These are phyloP conservation scores for Xylogone sp. DNA, from an alignment of 2,329 filamentous ascomycete genomes.

Conservation along the genomic window DNA sequence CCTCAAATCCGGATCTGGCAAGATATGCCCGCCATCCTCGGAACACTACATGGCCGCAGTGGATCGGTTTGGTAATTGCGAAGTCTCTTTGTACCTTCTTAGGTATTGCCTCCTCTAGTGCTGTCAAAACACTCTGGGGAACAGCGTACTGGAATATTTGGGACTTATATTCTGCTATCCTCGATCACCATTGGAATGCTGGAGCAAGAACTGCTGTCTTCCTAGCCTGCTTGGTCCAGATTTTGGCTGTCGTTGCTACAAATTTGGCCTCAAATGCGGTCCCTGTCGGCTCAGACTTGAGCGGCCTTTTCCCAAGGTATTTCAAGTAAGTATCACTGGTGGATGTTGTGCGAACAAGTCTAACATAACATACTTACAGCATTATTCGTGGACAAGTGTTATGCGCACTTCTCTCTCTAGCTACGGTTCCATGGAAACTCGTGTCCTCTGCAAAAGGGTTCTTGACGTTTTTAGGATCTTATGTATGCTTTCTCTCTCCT, in stretches of 20 bases:
- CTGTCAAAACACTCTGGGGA: slow-evolving; percentile 46
- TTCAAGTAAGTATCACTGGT: slow-evolving; percentile 31
- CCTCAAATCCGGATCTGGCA: slow-evolving; percentile 37
- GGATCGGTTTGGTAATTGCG: slow-evolving; percentile 1
- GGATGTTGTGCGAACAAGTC: background rate
- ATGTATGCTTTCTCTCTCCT: slow-evolving; percentile 55
- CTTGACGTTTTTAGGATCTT: slow-evolving; percentile 59
- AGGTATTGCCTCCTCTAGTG: slow-evolving; percentile 52
- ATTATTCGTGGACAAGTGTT: slow-evolving; percentile 50
- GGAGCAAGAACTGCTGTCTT: slow-evolving; percentile 35
- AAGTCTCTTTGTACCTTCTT: slow-evolving; percentile 24
- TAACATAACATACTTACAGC: background rate
- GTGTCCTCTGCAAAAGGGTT: slow-evolving; percentile 52
- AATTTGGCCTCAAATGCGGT: slow-evolving; percentile 52
- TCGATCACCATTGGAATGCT: slow-evolving; percentile 7
- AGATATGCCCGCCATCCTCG: slow-evolving; percentile 28
- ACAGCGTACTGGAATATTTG: slow-evolving; percentile 35
- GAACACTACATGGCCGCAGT: slow-evolving; percentile 1
- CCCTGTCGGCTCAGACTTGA: slow-evolving; percentile 48
- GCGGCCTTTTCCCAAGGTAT: slow-evolving; percentile 44
- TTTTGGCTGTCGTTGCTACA: slow-evolving; percentile 47
- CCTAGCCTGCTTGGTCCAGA: slow-evolving; percentile 46
- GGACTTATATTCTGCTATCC: slow-evolving; percentile 39
- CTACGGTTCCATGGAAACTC: slow-evolving; percentile 61
- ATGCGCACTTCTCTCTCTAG: slow-evolving; percentile 44